Evolutionary conservation across 192 early-diverging fungal genomes (phyloP).

Genomic region (Mortierella alpina): DNA sequence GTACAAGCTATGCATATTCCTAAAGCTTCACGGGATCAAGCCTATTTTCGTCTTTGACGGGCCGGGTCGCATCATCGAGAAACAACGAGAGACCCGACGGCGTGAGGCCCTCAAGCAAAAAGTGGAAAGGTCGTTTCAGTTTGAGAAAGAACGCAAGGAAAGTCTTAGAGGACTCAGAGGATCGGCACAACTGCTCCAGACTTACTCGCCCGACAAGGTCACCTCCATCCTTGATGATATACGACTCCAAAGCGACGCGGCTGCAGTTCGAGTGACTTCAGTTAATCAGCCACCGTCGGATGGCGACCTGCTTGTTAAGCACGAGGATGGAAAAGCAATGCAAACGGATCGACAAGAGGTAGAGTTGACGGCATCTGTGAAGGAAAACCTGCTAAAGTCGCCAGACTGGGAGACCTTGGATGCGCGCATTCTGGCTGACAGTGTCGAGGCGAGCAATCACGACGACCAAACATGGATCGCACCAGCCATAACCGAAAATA

Average conservation of each 20-base stretch:
- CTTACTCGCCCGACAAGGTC: neutral
- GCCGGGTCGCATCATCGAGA: constrained; percentile 56
- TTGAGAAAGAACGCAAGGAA: constrained; percentile 50
- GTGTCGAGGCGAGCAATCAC: too few relatives aligned
- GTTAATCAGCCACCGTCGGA: too few relatives aligned
- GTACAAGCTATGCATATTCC: constrained; percentile 61
- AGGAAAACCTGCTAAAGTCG: too few relatives aligned
- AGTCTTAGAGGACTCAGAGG: constrained; percentile 40
- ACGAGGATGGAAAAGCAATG: too few relatives aligned
- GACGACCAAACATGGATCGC: neutral
- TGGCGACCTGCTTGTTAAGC: too few relatives aligned
- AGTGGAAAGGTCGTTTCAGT: constrained; percentile 34
- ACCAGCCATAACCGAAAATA: neutral
- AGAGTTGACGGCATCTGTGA: too few relatives aligned
- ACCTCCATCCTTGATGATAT: constrained; percentile 16
- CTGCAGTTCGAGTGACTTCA: neutral
- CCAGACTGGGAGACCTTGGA: too few relatives aligned
- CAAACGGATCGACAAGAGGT: too few relatives aligned
- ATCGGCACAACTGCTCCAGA: constrained; percentile 14
- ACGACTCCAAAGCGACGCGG: neutral
- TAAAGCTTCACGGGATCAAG: constrained; percentile 62
- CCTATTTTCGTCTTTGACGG: constrained; percentile 83
- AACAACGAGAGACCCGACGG: constrained; percentile 58
- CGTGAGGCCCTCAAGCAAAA: constrained; percentile 45
- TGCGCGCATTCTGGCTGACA: too few relatives aligned